Percentiles rank a stretch among this genome's conserved stretches.
Conservation (phyloP, 371 early-diverging fungal genomes). For the Synchytrium microbalum region DNA sequence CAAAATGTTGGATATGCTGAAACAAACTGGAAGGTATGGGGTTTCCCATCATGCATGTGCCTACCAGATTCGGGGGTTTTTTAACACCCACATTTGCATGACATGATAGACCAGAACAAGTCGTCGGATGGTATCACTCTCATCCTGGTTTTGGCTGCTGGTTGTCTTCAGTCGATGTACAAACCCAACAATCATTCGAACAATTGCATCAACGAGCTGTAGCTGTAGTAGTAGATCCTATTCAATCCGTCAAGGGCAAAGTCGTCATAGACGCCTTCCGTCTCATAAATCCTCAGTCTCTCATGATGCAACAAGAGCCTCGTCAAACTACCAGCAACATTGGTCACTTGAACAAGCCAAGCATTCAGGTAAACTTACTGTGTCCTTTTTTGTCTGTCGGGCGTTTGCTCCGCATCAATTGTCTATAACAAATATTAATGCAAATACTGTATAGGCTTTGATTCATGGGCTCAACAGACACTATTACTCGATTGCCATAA, state of each 20-base stretch:
- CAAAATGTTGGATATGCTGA: constrained; percentile 99
- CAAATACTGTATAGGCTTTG: constrained; percentile 57
- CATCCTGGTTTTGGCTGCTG: constrained; percentile 99
- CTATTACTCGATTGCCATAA: constrained; percentile 99
- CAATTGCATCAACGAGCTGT: constrained; percentile 94
- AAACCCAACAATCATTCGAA: constrained; percentile 99
- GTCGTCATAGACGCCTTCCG: constrained; percentile 99
- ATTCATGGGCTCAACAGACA: constrained; percentile 99
- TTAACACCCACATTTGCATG: too few species aligned
- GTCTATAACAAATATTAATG: constrained; percentile 1
- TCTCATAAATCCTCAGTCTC: constrained; percentile 84
- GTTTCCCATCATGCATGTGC: background rate
- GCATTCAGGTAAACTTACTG: constrained; percentile 63
- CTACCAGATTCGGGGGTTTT: too few species aligned
- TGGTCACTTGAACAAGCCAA: constrained; percentile 98
- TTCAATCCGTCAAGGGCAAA: constrained; percentile 99
- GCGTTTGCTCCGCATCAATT: constrained; percentile 2
- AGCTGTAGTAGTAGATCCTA: constrained; percentile 99
- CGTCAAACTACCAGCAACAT: constrained; percentile 99
- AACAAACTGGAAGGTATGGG: constrained; percentile 90
- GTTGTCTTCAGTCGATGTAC: constrained; percentile 99
- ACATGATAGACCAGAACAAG: constrained; percentile 85
- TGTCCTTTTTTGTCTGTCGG: background rate
- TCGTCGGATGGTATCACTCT: constrained; percentile 99
- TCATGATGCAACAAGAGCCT: constrained; percentile 92